These are phyloP conservation scores for Apiospora marii DNA, from an alignment of 2,329 filamentous ascomycete species.

Conservation along the genomic window DNA sequence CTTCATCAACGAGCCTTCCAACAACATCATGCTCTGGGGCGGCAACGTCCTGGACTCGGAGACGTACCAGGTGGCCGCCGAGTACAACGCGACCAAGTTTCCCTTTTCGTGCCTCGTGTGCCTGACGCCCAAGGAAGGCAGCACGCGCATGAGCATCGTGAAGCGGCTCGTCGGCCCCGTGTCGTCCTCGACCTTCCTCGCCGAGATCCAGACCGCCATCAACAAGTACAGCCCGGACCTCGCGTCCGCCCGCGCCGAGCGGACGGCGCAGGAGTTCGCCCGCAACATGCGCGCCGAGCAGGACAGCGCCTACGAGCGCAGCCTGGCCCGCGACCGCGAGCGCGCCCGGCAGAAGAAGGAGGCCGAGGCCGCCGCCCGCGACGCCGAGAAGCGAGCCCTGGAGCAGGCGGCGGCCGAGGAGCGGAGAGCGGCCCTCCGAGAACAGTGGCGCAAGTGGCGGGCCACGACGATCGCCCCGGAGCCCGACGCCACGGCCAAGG, in stretches of 20 bases:
- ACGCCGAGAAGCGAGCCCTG: slow-evolving; percentile 68
- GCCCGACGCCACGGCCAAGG: slow-evolving; percentile 68
- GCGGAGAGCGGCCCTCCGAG: slow-evolving; percentile 51
- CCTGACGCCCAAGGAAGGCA: slow-evolving; percentile 83
- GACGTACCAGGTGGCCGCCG: slow-evolving; percentile 89
- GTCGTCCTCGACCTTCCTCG: slow-evolving; percentile 73
- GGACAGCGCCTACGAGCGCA: slow-evolving; percentile 92
- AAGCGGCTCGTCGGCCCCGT: slow-evolving; percentile 79
- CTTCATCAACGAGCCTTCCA: slow-evolving; percentile 77
- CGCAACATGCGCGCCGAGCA: slow-evolving; percentile 85
- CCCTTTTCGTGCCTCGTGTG: slow-evolving; percentile 88
- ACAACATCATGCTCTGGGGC: slow-evolving; percentile 89
- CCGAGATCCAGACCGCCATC: slow-evolving; percentile 77
- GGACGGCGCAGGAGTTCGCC: slow-evolving; percentile 82
- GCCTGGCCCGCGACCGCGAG: slow-evolving; percentile 86
- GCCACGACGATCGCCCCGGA: slow-evolving; percentile 72
- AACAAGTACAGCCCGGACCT: slow-evolving; percentile 80
- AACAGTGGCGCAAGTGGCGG: slow-evolving; percentile 85
- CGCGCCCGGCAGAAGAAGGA: slow-evolving; percentile 79
- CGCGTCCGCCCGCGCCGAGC: slow-evolving; percentile 75
- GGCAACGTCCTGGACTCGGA: slow-evolving; percentile 93
- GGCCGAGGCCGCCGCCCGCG: slow-evolving; percentile 74
- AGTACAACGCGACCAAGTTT: slow-evolving; percentile 89
- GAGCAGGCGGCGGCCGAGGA: slow-evolving; percentile 68
- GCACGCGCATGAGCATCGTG: slow-evolving; percentile 89